Base-by-base conservation (phyloP, 2,329 filamentous ascomycete species). In the Byssochlamys sp. region DNA sequence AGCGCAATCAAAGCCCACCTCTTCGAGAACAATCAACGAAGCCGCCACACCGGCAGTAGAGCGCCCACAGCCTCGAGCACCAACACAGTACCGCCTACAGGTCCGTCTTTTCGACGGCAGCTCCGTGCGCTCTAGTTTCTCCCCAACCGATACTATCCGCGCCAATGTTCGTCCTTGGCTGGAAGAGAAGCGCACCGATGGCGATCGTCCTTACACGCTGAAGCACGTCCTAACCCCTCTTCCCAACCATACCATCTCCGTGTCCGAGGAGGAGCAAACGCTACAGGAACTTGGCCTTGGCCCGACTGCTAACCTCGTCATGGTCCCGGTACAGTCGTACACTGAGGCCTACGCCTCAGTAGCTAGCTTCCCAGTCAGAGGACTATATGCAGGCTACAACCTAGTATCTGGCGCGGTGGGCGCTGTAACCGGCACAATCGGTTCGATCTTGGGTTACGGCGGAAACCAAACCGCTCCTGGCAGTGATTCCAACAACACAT, bases 21-120 rank as follows among this genome's bases (percentile, higher is more conserved):
- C 62, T 48, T 35, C 59, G 35, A 45, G 54, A 12, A 26, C 14
- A 9, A 5, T 26, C 4, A 12, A 55, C 19, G 25, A 27, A 25
- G 10, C 10, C 25, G 7, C 33, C 4, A 45, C 49, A 45, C 56
- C 55, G 11, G 24, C 56, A 53, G 19, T 55, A 53, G 60, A 54
- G 11, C 57, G 57, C n/a, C 57, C 61, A 1, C 33, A 19, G 4
- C 28, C 4, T 55, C 29, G 10, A 12, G 28, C 11, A 9, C 10
- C 53, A 24, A 66, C 61, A 56, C 71, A 64, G 60, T 85, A 83
- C 61, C 82, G 86, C 19, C 76, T 96, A 1, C 90, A 94, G 66
- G 83, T 96, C 19, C 84, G 91, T 6, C 78, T 96, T 0, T 88
- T 95, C 57, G 90, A 96, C 67, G 92, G 92, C 9, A 86, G 85